These are phyloP conservation scores for Piper betle DNA, from an alignment of 164 flowering plant genomes.

Conservation along the genomic window DNA sequence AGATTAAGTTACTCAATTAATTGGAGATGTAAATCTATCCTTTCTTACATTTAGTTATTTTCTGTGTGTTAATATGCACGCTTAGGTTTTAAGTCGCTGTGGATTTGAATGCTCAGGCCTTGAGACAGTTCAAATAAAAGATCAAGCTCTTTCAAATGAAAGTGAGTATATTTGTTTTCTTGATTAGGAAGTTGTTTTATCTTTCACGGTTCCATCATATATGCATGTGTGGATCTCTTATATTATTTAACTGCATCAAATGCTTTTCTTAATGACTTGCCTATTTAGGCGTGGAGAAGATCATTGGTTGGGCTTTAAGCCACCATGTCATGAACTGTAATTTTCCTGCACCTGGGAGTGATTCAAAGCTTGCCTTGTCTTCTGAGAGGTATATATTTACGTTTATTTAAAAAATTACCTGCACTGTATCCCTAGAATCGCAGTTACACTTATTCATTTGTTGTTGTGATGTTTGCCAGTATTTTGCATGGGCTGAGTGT, in stretches of 20 bases:
- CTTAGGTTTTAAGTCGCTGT: conserved; percentile 52
- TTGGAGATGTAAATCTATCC: background rate
- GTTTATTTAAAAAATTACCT: background rate
- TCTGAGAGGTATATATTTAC: conserved; percentile 48
- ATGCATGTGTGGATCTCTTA: background rate
- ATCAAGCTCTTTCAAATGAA: conserved; percentile 70
- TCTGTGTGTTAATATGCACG: background rate
- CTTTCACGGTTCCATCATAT: background rate
- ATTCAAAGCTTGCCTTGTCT: conserved; percentile 51
- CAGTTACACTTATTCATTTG: background rate
- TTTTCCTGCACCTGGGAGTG: conserved; percentile 27
- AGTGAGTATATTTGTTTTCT: conserved; percentile 26
- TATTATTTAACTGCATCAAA: background rate
- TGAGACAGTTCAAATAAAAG: conserved; percentile 56
- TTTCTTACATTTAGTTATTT: background rate
- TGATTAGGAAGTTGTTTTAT: background rate
- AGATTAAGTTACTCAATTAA: background rate
- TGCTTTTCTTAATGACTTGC: background rate
- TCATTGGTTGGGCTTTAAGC: conserved; percentile 82
- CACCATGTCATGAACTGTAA: conserved; percentile 53
- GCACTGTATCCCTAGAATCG: background rate
- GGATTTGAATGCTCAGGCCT: conserved; percentile 63
- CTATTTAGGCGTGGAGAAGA: conserved; percentile 55
- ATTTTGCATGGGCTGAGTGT: conserved; percentile 59
- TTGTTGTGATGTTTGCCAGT: conserved; percentile 30